Evolutionary conservation across 768 basidiomycete genomes (phyloP).

Genomic region (Gloeostereum incarnatum): DNA sequence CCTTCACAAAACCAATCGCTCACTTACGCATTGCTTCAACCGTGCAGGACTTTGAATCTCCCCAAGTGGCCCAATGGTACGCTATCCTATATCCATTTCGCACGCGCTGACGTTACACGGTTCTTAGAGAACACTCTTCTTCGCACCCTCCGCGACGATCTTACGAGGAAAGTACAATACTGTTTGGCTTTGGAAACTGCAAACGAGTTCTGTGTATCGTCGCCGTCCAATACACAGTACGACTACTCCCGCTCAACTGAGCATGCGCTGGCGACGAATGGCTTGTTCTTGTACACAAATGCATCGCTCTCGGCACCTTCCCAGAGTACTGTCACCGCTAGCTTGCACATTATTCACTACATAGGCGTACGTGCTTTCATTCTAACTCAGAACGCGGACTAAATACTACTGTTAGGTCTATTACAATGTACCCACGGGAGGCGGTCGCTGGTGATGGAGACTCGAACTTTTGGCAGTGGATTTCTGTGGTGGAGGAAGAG

Average conservation of each 20-base stretch:
- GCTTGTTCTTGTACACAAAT: background rate
- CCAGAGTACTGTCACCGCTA: background rate
- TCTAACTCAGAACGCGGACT: background rate
- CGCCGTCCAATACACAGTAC: background rate
- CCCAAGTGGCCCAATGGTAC: background rate
- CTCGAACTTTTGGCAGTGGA: too few relatives aligned
- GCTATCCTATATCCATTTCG: background rate
- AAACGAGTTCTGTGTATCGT: background rate
- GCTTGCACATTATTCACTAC: background rate
- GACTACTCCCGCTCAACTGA: background rate
- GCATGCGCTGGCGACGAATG: background rate
- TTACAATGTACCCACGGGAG: too few relatives aligned
- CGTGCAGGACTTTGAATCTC: background rate
- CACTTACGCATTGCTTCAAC: background rate
- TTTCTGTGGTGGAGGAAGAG: too few relatives aligned
- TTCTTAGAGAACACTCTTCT: background rate
- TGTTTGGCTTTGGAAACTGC: background rate
- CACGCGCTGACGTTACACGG: background rate
- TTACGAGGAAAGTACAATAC: background rate
- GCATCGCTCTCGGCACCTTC: background rate
- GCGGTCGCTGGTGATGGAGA: too few relatives aligned
- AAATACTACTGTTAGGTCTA: background rate
- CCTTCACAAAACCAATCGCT: background rate
- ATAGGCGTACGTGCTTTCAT: background rate
- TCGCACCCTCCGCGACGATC: background rate